These are phyloP conservation scores for Carex kokanica DNA, from an alignment of 176 grass and related monocot species.

Conservation along the genomic window DNA sequence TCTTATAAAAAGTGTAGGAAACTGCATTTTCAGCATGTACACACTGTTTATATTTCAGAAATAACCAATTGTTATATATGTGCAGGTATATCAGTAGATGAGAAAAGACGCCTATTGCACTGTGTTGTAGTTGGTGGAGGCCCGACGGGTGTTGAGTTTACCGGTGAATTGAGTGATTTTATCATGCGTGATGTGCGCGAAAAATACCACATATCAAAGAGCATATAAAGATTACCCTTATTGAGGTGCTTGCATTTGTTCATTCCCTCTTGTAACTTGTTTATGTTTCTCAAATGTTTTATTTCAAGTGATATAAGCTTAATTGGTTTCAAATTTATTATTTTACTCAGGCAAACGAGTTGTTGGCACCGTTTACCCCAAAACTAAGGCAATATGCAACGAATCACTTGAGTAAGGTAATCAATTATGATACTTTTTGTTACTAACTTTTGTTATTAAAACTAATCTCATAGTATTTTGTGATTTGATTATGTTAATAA, in stretches of 20 bases:
- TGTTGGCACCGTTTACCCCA: slow-evolving; percentile 64
- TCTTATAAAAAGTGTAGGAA: no score
- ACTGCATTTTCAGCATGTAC: no score
- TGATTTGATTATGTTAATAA: not conserved
- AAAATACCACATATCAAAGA: slow-evolving; percentile 80
- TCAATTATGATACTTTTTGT: not conserved
- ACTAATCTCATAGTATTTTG: not conserved
- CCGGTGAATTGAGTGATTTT: no score
- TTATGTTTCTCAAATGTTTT: not conserved
- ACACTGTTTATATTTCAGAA: no score
- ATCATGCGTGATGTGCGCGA: no score
- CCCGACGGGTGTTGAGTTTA: no score
- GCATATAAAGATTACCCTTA: slow-evolving; percentile 75
- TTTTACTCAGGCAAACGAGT: slow-evolving; percentile 60
- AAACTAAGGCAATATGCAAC: slow-evolving; percentile 65
- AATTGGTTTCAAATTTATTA: not conserved
- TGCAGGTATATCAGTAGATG: no score
- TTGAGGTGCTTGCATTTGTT: slow-evolving; percentile 42
- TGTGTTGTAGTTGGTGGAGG: no score
- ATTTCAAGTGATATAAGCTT: no score
- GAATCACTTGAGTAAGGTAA: slow-evolving; percentile 69
- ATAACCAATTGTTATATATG: no score
- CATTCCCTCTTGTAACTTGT: not conserved
- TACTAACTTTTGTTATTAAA: not conserved
- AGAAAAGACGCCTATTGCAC: no score